phyloP scores from a whole-genome alignment of 2,329 filamentous ascomycete species.

The Ophioceras dolichostomum region DNA sequence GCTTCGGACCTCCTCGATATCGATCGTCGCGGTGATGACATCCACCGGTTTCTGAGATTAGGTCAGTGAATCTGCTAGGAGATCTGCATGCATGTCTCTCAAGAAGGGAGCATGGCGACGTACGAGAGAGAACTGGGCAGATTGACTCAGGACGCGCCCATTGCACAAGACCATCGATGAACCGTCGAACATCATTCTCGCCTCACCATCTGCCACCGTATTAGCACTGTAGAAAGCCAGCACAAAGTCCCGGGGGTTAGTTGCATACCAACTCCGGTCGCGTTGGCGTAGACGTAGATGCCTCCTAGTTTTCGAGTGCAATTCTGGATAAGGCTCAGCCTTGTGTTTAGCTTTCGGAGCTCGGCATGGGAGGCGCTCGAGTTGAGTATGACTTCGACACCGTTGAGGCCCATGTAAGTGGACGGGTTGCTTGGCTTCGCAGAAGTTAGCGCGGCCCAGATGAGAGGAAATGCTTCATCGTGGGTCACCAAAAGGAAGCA shows the following conservation, averaged over 20 bases:
- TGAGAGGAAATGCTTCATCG: constrained; percentile 8
- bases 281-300: constrained; percentile 35
- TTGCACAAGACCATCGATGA: constrained; percentile 9
- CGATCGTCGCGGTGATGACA: constrained; percentile 8
- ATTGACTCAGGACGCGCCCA: constrained; percentile 9
- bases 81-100: no score
- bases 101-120: no score
- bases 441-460: no score
- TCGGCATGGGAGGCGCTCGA: constrained; percentile 25
- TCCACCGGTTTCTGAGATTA: no score
- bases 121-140: constrained; percentile 9
- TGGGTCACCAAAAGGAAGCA: not conserved
- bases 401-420: constrained; percentile 7
- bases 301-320: constrained; percentile 51
- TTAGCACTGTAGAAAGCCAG: no score
- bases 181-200: constrained; percentile 3
- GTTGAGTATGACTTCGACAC: constrained; percentile 15
- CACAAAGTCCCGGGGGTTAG: no score
- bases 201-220: not conserved
- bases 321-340: constrained; percentile 53
- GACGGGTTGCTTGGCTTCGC: constrained; percentile 14
- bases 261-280: constrained; percentile 16
- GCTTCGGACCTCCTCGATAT: constrained; percentile 9
- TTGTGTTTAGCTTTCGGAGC: constrained; percentile 51
- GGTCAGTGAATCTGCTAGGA: no score